Base-by-base conservation (phyloP, 2,329 filamentous ascomycete genomes). In the Penicillium sp. region DNA sequence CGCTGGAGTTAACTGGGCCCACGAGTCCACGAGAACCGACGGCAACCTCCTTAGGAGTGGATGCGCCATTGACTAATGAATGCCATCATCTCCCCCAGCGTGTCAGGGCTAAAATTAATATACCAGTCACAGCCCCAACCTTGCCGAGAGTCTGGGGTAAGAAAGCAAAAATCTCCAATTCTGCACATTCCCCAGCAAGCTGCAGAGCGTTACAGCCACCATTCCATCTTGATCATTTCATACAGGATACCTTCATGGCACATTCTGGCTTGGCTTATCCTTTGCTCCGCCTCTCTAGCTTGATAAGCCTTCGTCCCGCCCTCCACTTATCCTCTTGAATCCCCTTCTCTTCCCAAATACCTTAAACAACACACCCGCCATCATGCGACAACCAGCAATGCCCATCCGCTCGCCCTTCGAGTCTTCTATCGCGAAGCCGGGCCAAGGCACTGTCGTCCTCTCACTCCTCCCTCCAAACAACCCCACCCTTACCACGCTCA, bases 391-490 rank as follows among this genome's bases (percentile, higher is more conserved):
- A 63, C 61, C 63, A 63, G 63, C 60, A 51, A 72, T 72, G 67
- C 76, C 72, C 9, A 70, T 76, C 57, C 76, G 77, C 61, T 92
- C 88, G n/a, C 91, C 92, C 9, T 96, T 96, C 72, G 87, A 89
- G 51, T 81, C 85, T 53, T 90, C 90, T 31, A 84, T 88, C 40
- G 90, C 90, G 24, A 82, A 83, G 54, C 86, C 93, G 22, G 95
- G 95, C 58, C 83, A 91, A 71, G 95, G 95, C 60, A 84, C 82
- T 64, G 89, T 97, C 66, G 82, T 92, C 54, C 86, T 92, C 58
- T 85, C 85, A 19, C 79, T 90, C 6, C 82, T 93, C 10, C 91
- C 93, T 37, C 87, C 88, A 35, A 83, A 85, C 27, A 85, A 85
- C 50, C 91, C 91, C 14, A 87, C 87, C 47, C 83, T 96, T 33